Percentiles rank a stretch among this genome's conserved stretches.
Evolutionary conservation across 2,329 filamentous ascomycete genomes (phyloP).

Genomic region (Fusarium cicatricum): DNA sequence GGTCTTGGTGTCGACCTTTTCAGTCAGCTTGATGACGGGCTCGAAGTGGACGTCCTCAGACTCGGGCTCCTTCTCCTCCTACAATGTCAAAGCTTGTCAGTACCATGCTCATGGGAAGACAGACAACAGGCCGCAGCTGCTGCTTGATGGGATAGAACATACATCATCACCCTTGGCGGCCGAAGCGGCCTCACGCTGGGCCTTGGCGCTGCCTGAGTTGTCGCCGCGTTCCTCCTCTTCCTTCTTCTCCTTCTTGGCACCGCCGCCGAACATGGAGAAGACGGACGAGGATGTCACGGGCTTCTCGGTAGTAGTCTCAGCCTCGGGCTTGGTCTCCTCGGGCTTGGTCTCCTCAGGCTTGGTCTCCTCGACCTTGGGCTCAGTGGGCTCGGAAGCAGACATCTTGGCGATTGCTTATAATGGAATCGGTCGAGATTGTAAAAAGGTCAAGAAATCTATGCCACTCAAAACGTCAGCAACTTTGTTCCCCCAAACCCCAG

Average conservation of each 20-base stretch:
- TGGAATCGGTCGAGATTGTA: constrained; percentile 17
- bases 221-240: constrained; percentile 82
- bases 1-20: constrained; percentile 97
- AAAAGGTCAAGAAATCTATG: constrained; percentile 7
- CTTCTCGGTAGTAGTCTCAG: constrained; percentile 42
- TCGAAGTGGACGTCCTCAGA: constrained; percentile 97
- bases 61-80: constrained; percentile 76
- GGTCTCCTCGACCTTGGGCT: constrained; percentile 64
- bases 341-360: constrained; percentile 44
- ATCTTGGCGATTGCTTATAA: constrained; percentile 47
- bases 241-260: constrained; percentile 97
- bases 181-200: constrained; percentile 70
- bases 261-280: constrained; percentile 99
- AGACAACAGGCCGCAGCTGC: constrained; percentile 18
- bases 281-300: constrained; percentile 70
- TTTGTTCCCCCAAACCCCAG: constrained; percentile 18
- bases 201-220: constrained; percentile 88
- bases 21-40: constrained; percentile 93
- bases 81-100: constrained; percentile 14
- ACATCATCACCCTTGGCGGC: constrained; percentile 67
- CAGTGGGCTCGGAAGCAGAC: constrained; percentile 60
- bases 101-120: constrained; percentile 2
- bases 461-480: constrained; percentile 31
- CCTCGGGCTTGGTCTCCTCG: constrained; percentile 38
- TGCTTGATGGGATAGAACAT: constrained; percentile 28